phyloP scores from a whole-genome alignment of 2,329 filamentous ascomycete species.

The Aspergillus awamori region DNA sequence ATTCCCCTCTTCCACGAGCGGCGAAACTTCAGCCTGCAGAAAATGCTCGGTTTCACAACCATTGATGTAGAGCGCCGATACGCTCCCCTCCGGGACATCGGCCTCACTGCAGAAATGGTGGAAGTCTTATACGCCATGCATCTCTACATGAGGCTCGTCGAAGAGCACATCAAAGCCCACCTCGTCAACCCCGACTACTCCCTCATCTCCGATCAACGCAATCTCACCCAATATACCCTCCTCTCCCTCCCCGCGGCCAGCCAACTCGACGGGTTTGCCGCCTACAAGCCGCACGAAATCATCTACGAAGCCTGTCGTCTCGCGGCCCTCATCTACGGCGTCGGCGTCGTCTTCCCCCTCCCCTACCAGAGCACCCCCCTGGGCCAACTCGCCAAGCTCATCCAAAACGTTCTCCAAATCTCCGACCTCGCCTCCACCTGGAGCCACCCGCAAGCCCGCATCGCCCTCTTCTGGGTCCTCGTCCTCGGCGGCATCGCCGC shows the following conservation, averaged over 20 bases:
- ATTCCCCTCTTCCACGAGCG: conserved; percentile 29
- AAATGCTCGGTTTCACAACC: conserved; percentile 30
- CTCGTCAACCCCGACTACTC: conserved; percentile 24
- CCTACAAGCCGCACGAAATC: conserved; percentile 25
- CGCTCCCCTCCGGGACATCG: conserved; percentile 27
- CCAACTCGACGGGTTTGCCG: conserved; percentile 22
- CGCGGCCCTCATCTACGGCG: conserved; percentile 40
- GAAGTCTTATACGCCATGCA: conserved; percentile 37
- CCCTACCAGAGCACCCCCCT: conserved; percentile 43
- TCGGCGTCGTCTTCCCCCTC: conserved; percentile 45
- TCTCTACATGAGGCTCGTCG: conserved; percentile 35
- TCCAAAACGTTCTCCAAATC: conserved; percentile 30
- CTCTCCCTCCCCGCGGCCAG: conserved; percentile 34
- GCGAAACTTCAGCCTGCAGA: conserved; percentile 23
- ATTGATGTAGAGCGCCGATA: conserved; percentile 31
- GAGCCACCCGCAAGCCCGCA: conserved; percentile 27
- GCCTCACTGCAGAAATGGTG: conserved; percentile 32
- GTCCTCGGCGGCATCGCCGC: conserved; percentile 45
- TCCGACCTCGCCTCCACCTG: conserved; percentile 28
- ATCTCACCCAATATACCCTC: conserved; percentile 42
- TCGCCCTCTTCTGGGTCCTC: conserved; percentile 41
- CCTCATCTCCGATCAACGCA: conserved; percentile 42
- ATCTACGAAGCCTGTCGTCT: conserved; percentile 43
- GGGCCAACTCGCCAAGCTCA: conserved; percentile 28
- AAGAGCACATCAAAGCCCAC: conserved; percentile 23